Conservation (phyloP, 140 eudicot genomes). For the Flaveria floridana region DNA sequence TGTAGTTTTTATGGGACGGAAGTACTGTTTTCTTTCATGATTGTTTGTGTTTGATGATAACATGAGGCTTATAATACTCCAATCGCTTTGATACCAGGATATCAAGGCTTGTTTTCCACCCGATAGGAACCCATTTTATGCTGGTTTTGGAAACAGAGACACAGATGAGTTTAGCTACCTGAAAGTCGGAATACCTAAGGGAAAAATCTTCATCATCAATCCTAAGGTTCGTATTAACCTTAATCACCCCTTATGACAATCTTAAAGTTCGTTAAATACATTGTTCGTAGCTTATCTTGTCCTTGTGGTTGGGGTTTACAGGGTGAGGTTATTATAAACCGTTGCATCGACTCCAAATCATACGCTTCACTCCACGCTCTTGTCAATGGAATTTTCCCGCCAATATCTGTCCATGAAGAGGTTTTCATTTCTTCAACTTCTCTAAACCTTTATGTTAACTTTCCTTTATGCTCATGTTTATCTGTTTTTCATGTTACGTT, state of each 20-base stretch:
- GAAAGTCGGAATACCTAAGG: constrained; percentile 83
- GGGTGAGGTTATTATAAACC: constrained; percentile 90
- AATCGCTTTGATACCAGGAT: constrained; percentile 49
- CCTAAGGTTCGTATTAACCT: constrained; percentile 63
- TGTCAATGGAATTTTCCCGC: constrained; percentile 82
- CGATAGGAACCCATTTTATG: constrained; percentile 88
- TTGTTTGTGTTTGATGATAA: not conserved
- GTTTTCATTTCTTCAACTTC: constrained; percentile 31
- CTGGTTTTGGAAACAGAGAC: constrained; percentile 98
- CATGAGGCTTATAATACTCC: not conserved
- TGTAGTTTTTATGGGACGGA: not conserved
- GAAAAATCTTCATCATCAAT: constrained; percentile 86
- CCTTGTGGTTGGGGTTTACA: constrained; percentile 29
- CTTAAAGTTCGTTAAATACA: not conserved
- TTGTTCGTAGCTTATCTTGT: not conserved
- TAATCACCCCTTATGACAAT: constrained; percentile 2
- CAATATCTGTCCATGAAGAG: constrained; percentile 64
- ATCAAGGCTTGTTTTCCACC: constrained; percentile 81
- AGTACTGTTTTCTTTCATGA: not conserved
- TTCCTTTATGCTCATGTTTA: not conserved
- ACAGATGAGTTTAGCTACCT: constrained; percentile 94
- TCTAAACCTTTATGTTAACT: not conserved
- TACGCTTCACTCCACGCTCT: constrained; percentile 77
- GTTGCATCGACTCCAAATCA: constrained; percentile 73
- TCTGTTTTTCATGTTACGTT: constrained; percentile 11